Base-by-base conservation (phyloP, 345 rosid species). In the Luvunga scandens region DNA sequence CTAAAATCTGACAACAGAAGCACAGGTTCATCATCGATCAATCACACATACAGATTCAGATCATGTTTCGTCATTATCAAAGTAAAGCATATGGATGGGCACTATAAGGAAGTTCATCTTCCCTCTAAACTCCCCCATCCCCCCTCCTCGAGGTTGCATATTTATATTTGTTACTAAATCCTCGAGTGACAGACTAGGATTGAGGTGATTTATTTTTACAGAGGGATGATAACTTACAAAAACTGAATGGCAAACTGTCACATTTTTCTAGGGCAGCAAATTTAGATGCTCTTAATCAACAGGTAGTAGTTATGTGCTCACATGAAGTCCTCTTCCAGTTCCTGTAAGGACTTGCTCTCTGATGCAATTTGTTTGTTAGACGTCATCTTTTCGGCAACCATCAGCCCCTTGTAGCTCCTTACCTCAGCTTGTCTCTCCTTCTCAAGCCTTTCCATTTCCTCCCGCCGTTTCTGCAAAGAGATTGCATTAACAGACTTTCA, bases 311-410 rank as follows among this genome's bases (percentile, higher is more conserved):
- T 9, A 38, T 65, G 34, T 70, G 75, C 73, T 90, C 85, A 96
- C 99, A 96, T 96, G 66, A 96, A 96, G 84, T 94, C 99, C 6
- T 96, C 99, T 87, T 96, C 99, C 25, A 96, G 84, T 84, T 96
- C 99, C 90, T 94, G 97, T 83, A 96, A 64, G 27, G 97, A 91
- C 86, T 92, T 96, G 90, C 68, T 89, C 82, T 86, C 87, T 34
- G 92, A 85, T 69, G 97, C 98, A 75, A 94, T 88, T 76, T 96
- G 88, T 86, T 96, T 96, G 90, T 96, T 94, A 21, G 97, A 94
- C 72, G 97, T 93, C 98, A 96, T 96, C 38, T 94, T 96, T 9
- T 96, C 98, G 25, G 97, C 76, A 30, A 96, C 97, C 99, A 96
- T 96, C 88, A 96, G 71, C 24, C 97, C 95, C 81, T 94, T 96